Conservation (phyloP, 1,284 basidiomycete genomes). For the Ustilago vetiveriae region DNA sequence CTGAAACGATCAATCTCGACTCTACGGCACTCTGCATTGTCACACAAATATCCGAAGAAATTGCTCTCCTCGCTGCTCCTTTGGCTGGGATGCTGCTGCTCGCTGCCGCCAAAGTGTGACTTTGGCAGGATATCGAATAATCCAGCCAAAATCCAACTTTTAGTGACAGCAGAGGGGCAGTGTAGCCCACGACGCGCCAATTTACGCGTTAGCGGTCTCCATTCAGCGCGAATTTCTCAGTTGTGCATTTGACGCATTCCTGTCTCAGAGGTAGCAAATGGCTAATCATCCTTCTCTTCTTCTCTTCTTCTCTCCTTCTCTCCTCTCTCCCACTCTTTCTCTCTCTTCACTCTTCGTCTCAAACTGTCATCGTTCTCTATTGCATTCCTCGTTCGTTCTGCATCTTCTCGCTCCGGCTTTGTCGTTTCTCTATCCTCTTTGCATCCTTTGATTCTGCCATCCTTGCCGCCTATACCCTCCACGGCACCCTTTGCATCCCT, state of each 20-base stretch:
- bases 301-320: conserved; percentile 1
- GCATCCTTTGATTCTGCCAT: not conserved
- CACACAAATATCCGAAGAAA: conserved; percentile 9
- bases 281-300: conserved; percentile 16
- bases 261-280: conserved; percentile 8
- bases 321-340: not conserved
- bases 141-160: too few relatives aligned
- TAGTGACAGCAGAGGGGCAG: too few relatives aligned
- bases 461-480: not conserved
- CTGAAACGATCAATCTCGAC: conserved; percentile 20
- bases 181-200: conserved; percentile 51
- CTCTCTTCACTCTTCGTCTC: not conserved
- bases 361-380: not conserved
- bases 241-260: not conserved
- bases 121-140: too few relatives aligned
- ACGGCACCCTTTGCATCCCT: not conserved
- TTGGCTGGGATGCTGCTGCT: not conserved
- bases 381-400: not conserved
- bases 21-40: conserved; percentile 14
- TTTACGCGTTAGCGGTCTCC: conserved; percentile 33
- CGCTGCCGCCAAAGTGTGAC: conserved; percentile 1
- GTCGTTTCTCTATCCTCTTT: not conserved
- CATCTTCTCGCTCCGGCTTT: not conserved
- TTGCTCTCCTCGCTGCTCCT: too few relatives aligned
- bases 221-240: not conserved